Percentiles rank a stretch among this genome's conserved stretches.
These are phyloP conservation scores for Macrocystidia cucumis DNA, from an alignment of 1,284 basidiomycete genomes.

Conservation along the genomic window DNA sequence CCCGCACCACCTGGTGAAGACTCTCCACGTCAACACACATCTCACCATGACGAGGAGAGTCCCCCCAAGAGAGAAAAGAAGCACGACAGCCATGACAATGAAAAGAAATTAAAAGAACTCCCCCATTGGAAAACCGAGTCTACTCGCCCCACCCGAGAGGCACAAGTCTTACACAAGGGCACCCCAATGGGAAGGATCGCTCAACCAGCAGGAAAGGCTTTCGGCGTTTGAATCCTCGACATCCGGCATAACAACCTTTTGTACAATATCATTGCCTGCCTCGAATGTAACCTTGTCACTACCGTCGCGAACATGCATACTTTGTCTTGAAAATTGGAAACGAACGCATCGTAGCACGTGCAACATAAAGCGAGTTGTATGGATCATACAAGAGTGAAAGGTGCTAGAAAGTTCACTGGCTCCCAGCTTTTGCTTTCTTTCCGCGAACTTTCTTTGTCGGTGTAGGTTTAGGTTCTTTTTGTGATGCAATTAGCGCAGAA, in stretches of 20 bases:
- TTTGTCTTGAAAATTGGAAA: slow-evolving; percentile 5
- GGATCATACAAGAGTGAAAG: slow-evolving; percentile 10
- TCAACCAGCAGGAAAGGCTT: slow-evolving; percentile 46
- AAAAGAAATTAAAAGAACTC: slow-evolving; percentile 41
- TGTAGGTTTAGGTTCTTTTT: slow-evolving; percentile 67
- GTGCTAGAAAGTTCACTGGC: slow-evolving; percentile 2
- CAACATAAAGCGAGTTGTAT: too few species aligned
- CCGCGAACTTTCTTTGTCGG: slow-evolving; percentile 73
- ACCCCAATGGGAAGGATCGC: slow-evolving; percentile 45
- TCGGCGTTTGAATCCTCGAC: slow-evolving; percentile 28
- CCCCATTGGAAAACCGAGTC: slow-evolving; percentile 41
- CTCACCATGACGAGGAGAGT: slow-evolving; percentile 44
- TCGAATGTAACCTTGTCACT: not conserved
- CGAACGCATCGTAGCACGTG: slow-evolving; percentile 12
- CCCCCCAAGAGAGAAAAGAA: slow-evolving; percentile 45
- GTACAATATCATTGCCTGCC: too few species aligned
- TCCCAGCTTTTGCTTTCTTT: slow-evolving; percentile 45
- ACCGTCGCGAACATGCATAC: not conserved
- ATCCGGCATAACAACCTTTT: too few species aligned
- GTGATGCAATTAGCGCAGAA: slow-evolving; percentile 64
- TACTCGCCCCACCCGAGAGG: slow-evolving; percentile 44
- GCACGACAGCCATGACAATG: slow-evolving; percentile 34
- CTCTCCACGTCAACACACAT: slow-evolving; percentile 20
- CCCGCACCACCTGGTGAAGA: slow-evolving; percentile 38
- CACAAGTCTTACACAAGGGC: slow-evolving; percentile 22